A percentile compares a stretch with the other conserved stretches of the same genome.
Evolutionary conservation across 2,329 filamentous ascomycete genomes (phyloP).

Genomic region (Clonostachys sp.): DNA sequence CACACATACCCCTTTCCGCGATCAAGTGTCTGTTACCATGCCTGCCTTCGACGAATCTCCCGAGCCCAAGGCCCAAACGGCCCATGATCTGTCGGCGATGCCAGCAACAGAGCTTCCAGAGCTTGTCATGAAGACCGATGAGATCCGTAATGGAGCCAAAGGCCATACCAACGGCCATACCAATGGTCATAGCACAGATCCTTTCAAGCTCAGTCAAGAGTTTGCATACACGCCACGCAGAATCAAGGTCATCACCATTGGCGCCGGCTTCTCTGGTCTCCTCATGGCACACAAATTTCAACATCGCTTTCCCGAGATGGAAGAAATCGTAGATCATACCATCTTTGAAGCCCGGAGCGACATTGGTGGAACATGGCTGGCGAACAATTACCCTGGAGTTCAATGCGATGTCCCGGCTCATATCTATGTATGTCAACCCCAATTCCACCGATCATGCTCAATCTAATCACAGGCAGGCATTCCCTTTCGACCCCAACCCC

Average conservation of each 20-base stretch:
- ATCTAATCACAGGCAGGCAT: no score
- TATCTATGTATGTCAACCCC: no score
- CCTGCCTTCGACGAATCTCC: no score
- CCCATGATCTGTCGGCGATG: no score
- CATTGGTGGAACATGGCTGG: conserved; percentile 54
- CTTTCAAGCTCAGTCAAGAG: conserved; percentile 1
- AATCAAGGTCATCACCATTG: conserved; percentile 17
- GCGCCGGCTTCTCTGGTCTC: conserved; percentile 19
- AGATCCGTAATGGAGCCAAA: background rate
- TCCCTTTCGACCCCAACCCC: conserved; percentile 29
- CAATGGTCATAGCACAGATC: background rate
- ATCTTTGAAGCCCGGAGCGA: conserved; percentile 53
- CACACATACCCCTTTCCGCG: no score
- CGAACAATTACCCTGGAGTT: conserved; percentile 55
- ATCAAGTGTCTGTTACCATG: no score
- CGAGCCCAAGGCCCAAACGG: no score
- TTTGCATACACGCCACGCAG: conserved; percentile 12
- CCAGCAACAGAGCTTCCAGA: no score
- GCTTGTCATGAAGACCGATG: no score
- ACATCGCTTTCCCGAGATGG: conserved; percentile 15
- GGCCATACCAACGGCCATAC: background rate
- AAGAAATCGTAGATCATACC: conserved; percentile 18
- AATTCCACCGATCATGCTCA: no score
- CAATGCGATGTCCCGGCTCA: conserved; percentile 22
- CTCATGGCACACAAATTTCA: conserved; percentile 16